Conservation (phyloP, 306 rosid species). For the Acacia acuminata region DNA sequence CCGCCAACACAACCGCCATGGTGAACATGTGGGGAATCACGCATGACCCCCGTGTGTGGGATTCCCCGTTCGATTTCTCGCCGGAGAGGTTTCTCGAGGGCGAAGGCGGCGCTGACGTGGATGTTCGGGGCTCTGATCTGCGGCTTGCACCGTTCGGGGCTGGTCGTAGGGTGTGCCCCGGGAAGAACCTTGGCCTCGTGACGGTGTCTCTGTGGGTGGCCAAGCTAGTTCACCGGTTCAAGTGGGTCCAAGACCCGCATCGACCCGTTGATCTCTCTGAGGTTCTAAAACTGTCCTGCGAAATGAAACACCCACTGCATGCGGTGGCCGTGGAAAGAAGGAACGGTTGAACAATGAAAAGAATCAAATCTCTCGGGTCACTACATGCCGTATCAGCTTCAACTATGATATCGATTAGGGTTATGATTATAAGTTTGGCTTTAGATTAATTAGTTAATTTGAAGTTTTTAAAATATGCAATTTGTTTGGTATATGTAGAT, state of each 20-base stretch:
- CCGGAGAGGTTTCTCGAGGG: conserved; percentile 52
- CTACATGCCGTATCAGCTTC: not conserved
- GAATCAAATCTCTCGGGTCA: not conserved
- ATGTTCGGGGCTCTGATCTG: conserved; percentile 51
- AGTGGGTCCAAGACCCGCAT: conserved; percentile 36
- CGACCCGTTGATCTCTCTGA: conserved; percentile 48
- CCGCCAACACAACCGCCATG: conserved; percentile 58
- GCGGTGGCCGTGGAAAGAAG: conserved; percentile 26
- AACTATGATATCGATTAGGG: not conserved
- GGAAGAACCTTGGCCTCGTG: conserved; percentile 52
- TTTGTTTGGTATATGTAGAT: not conserved
- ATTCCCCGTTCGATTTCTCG: conserved; percentile 37
- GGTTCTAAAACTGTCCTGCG: conserved; percentile 56
- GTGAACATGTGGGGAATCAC: conserved; percentile 74
- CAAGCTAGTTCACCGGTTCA: conserved; percentile 42
- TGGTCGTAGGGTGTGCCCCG: conserved; percentile 61
- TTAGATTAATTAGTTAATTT: not conserved
- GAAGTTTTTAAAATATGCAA: not conserved
- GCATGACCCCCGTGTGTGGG: conserved; percentile 53
- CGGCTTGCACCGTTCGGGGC: conserved; percentile 66
- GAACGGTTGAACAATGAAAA: too few relatives aligned
- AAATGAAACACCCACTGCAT: conserved; percentile 54
- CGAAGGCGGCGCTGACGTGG: conserved; percentile 48
- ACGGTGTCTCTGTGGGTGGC: conserved; percentile 55
- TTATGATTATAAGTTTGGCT: not conserved